These are phyloP conservation scores for Nicotiana undulata DNA, from an alignment of 257 asterid genomes.

Conservation along the genomic window DNA sequence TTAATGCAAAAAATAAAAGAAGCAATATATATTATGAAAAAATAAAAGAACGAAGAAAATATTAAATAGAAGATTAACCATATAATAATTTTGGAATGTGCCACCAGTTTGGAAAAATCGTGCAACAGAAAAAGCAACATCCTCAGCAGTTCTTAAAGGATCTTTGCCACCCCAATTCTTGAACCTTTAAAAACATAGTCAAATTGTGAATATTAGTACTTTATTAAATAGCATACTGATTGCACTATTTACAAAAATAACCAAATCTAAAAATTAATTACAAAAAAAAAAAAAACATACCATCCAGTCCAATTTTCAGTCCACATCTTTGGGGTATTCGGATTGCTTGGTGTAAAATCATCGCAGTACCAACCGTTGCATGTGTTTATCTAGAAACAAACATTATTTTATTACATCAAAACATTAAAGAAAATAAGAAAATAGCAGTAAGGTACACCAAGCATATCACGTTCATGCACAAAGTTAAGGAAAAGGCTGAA, in stretches of 20 bases:
- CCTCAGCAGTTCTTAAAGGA: conserved; percentile 66
- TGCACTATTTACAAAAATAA: neutral
- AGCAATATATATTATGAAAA: neutral
- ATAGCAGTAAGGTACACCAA: neutral
- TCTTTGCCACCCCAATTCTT: conserved; percentile 61
- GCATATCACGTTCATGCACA: too few species aligned
- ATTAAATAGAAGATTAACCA: conserved; percentile 29
- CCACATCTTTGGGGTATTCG: conserved; percentile 77
- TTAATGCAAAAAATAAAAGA: neutral
- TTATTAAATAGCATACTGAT: neutral
- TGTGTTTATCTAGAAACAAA: conserved; percentile 40
- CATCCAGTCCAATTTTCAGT: conserved; percentile 95
- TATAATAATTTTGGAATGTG: conserved; percentile 66
- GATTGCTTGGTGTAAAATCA: conserved; percentile 43
- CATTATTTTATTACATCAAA: neutral
- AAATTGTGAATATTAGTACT: neutral
- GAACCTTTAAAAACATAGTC: conserved; percentile 33
- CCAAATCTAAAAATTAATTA: neutral
- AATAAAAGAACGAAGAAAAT: neutral
- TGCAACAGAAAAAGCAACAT: conserved; percentile 67
- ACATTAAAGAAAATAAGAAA: neutral
- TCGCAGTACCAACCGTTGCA: conserved; percentile 85
- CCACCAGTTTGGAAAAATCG: conserved; percentile 70
- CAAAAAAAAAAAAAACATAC: conserved; percentile 17
- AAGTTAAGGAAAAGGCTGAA: too few species aligned